phyloP scores from a whole-genome alignment of 768 basidiomycete genomes.

The Dendrothele bispora region DNA sequence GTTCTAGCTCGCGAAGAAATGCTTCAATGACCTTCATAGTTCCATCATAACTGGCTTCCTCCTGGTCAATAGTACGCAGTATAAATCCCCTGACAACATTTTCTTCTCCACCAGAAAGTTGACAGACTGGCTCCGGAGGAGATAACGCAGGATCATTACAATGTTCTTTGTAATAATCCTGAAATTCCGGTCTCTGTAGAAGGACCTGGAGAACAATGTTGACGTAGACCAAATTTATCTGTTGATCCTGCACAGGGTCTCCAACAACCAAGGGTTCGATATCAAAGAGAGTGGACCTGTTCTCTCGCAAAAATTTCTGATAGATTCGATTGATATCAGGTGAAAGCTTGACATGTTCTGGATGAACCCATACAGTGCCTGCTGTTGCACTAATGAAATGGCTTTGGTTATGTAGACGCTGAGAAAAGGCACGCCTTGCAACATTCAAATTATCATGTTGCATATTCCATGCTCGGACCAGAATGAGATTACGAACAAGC shows the following conservation, averaged over 20 bases:
- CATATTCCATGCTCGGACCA: constrained; percentile 10
- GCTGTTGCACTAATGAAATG: constrained; percentile 23
- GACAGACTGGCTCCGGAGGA: constrained; percentile 12
- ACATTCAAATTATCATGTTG: constrained; percentile 22
- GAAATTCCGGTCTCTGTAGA: not conserved
- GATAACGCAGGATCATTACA: constrained; percentile 3
- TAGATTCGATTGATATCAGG: constrained; percentile 7
- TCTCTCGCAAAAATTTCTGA: not conserved
- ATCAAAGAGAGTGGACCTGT: not conserved
- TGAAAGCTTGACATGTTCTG: constrained; percentile 6
- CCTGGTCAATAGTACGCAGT: constrained; percentile 14
- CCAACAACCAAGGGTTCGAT: not conserved
- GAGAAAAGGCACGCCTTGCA: constrained; percentile 22
- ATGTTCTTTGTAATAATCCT: not conserved
- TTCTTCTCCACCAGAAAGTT: constrained; percentile 13
- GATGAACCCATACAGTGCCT: constrained; percentile 19
- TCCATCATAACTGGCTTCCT: constrained; percentile 24
- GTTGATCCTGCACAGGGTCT: not conserved
- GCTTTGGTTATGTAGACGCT: constrained; percentile 20
- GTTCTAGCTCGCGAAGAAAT: constrained; percentile 14
- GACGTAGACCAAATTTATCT: not conserved
- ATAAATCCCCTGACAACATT: constrained; percentile 11
- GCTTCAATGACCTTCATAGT: constrained; percentile 11
- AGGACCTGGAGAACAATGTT: not conserved
- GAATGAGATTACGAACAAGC: constrained; percentile 8